phyloP scores from a whole-genome alignment of 2,329 filamentous ascomycete species.

The Fusarium concolor region DNA sequence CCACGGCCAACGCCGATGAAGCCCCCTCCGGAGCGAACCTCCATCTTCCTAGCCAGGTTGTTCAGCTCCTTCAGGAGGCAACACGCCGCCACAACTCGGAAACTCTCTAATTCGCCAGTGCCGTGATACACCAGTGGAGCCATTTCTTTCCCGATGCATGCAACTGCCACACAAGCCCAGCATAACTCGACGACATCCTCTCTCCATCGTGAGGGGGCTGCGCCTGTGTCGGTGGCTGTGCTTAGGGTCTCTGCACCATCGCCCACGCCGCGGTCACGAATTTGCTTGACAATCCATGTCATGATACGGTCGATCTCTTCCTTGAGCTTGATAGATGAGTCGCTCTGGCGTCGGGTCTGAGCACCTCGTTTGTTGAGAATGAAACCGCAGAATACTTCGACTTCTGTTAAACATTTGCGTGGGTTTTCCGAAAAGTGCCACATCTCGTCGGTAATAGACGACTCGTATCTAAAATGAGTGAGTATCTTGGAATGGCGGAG shows the following conservation, averaged over 20 bases:
- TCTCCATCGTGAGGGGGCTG: slow-evolving; percentile 17
- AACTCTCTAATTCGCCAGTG: slow-evolving; percentile 49
- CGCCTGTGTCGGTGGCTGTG: slow-evolving; percentile 11
- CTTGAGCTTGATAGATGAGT: slow-evolving; percentile 63
- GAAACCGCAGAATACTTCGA: slow-evolving; percentile 67
- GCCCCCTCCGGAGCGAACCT: slow-evolving; percentile 36
- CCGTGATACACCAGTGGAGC: slow-evolving; percentile 17
- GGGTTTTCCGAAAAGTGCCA: slow-evolving; percentile 59
- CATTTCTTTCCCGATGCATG: slow-evolving; percentile 24
- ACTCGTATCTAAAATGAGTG: slow-evolving; percentile 58
- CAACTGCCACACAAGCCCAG: slow-evolving; percentile 52
- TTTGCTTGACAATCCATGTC: slow-evolving; percentile 54
- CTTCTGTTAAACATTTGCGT: slow-evolving; percentile 57
- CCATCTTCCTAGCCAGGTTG: slow-evolving; percentile 22
- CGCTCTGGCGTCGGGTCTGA: slow-evolving; percentile 63
- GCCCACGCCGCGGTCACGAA: slow-evolving; percentile 38
- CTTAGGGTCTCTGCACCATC: slow-evolving; percentile 24
- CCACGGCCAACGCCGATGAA: slow-evolving; percentile 43
- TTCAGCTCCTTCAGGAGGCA: slow-evolving; percentile 49
- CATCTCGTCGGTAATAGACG: slow-evolving; percentile 56
- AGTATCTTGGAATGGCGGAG: slow-evolving; percentile 24
- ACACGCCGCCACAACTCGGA: slow-evolving; percentile 53
- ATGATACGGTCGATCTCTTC: slow-evolving; percentile 63
- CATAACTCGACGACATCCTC: slow-evolving; percentile 50
- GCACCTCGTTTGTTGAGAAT: slow-evolving; percentile 63